phyloP scores from a whole-genome alignment of 2,329 filamentous ascomycete species.

The Pyricularia grisea region DNA sequence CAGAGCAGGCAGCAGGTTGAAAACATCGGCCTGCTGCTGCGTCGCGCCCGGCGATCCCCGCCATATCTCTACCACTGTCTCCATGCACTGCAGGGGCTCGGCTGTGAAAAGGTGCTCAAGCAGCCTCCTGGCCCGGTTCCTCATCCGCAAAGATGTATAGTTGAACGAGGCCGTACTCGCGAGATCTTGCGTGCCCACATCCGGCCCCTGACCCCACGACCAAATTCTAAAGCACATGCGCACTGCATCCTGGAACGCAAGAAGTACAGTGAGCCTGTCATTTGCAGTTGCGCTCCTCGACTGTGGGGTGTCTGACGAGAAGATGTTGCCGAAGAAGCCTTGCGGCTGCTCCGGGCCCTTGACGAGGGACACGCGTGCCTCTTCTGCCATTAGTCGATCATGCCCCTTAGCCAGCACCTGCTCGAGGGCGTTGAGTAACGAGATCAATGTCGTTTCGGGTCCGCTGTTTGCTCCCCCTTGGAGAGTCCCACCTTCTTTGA shows the following conservation, averaged over 20 bases:
- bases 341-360: slow-evolving; percentile 79
- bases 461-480: slow-evolving; percentile 16
- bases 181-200: slow-evolving; percentile 49
- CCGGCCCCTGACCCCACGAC: slow-evolving; percentile 71
- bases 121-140: slow-evolving; percentile 77
- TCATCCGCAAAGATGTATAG: slow-evolving; percentile 84
- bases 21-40: slow-evolving; percentile 45
- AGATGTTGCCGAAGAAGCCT: slow-evolving; percentile 89
- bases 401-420: slow-evolving; percentile 83
- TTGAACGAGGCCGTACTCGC: slow-evolving; percentile 72
- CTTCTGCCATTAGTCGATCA: slow-evolving; percentile 68
- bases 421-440: slow-evolving; percentile 87
- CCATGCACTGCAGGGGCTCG: slow-evolving; percentile 86
- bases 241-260: slow-evolving; percentile 96
- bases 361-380: slow-evolving; percentile 54
- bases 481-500: slow-evolving; percentile 27
- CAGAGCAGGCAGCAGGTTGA: slow-evolving; percentile 81
- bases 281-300: slow-evolving; percentile 83
- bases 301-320: slow-evolving; percentile 67
- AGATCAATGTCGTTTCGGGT: slow-evolving; percentile 67
- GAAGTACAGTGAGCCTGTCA: slow-evolving; percentile 79
- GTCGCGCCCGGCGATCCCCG: slow-evolving; percentile 37
- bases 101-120: slow-evolving; percentile 89
- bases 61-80: slow-evolving; percentile 86
- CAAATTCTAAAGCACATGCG: slow-evolving; percentile 89